Conservation (phyloP, 2,329 filamentous ascomycete genomes). For the Fusarium newnesense region DNA sequence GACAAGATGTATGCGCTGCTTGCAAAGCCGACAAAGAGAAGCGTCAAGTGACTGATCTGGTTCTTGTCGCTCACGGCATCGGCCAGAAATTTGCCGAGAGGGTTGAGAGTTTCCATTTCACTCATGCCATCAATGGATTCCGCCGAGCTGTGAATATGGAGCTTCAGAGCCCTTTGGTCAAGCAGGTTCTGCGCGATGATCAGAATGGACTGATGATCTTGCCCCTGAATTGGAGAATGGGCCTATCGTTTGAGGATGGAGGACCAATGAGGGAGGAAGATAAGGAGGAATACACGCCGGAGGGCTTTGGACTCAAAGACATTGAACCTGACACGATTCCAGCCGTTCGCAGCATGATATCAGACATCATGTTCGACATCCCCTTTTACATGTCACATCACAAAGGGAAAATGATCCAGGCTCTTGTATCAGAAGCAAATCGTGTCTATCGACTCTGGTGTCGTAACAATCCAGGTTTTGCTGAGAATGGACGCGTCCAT, state of each 20-base stretch:
- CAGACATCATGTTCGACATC: constrained; percentile 98
- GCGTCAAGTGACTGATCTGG: constrained; percentile 83
- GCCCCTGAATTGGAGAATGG: constrained; percentile 93
- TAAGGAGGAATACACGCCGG: constrained; percentile 62
- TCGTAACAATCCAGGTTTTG: constrained; percentile 88
- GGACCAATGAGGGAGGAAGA: constrained; percentile 67
- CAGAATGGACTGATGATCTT: constrained; percentile 93
- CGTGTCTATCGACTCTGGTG: constrained; percentile 97
- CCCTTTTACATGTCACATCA: constrained; percentile 98
- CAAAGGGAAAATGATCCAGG: constrained; percentile 92
- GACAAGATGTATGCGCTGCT: constrained; percentile 59
- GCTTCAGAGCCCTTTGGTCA: constrained; percentile 78
- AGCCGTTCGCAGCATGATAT: constrained; percentile 91
- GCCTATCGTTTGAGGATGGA: constrained; percentile 86
- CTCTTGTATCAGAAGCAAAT: constrained; percentile 90
- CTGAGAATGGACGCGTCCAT: constrained; percentile 84
- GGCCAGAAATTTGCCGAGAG: constrained; percentile 95
- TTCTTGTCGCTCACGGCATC: constrained; percentile 94
- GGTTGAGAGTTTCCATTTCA: constrained; percentile 97
- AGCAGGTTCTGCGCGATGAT: constrained; percentile 76
- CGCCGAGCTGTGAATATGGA: constrained; percentile 88
- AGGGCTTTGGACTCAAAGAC: constrained; percentile 77
- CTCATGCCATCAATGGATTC: constrained; percentile 92
- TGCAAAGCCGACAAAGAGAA: constrained; percentile 72
- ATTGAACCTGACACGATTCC: constrained; percentile 93